Percentiles rank a stretch among this genome's conserved stretches.
Conservation (phyloP, 2,329 filamentous ascomycete species). For the Colletotrichum sp. region DNA sequence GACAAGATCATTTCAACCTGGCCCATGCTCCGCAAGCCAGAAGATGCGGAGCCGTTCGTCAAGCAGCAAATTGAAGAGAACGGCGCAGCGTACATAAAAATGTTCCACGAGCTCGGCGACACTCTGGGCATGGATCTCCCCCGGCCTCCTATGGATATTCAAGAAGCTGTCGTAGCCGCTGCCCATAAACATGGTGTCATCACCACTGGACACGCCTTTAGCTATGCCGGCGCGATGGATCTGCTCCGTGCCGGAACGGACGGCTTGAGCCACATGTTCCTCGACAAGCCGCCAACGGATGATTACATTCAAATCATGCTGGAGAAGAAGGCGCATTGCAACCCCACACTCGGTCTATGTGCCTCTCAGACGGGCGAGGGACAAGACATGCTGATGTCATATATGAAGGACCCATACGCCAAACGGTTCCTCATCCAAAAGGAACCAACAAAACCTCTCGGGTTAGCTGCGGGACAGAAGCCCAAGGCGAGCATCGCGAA, state of each 20-base stretch:
- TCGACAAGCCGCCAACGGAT: constrained; percentile 28
- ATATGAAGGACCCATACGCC: constrained; percentile 18
- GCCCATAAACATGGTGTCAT: constrained; percentile 29
- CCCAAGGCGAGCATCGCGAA: constrained; percentile 6
- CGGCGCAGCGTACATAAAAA: constrained; percentile 54
- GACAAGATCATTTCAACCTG: constrained; percentile 38
- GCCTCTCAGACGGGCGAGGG: constrained; percentile 28
- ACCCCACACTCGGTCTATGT: constrained; percentile 26
- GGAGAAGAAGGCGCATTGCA: constrained; percentile 25
- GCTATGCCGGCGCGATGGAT: constrained; percentile 29
- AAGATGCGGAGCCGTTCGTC: constrained; percentile 46
- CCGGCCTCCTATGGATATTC: constrained; percentile 46
- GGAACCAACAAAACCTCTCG: background rate
- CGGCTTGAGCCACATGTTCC: constrained; percentile 34
- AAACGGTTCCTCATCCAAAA: background rate
- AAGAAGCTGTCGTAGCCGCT: constrained; percentile 46
- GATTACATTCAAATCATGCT: constrained; percentile 27
- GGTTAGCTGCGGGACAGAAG: background rate
- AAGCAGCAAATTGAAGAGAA: constrained; percentile 30
- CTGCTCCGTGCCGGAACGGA: constrained; percentile 30
- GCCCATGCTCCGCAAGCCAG: constrained; percentile 42
- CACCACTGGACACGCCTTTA: constrained; percentile 30
- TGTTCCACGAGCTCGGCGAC: constrained; percentile 54
- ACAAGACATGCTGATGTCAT: constrained; percentile 21
- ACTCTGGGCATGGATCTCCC: constrained; percentile 39